These are phyloP conservation scores for Amanita rimosa DNA, from an alignment of 768 basidiomycete genomes.

Conservation along the genomic window DNA sequence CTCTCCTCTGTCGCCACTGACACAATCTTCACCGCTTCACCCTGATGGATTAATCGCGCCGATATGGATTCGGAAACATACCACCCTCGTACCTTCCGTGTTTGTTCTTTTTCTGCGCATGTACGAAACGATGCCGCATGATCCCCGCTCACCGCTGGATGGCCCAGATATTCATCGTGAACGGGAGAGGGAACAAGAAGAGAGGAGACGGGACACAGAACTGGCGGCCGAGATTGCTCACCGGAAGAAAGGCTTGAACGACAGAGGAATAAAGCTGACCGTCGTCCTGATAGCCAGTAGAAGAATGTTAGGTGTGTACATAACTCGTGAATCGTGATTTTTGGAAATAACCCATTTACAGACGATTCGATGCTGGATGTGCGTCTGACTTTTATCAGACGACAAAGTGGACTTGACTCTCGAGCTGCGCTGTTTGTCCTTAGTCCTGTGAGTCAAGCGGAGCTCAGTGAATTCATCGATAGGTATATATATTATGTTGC, in stretches of 20 bases:
- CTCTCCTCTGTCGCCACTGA: constrained; percentile 91
- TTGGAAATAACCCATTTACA: constrained; percentile 16
- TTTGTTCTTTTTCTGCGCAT: constrained; percentile 87
- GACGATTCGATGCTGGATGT: constrained; percentile 80
- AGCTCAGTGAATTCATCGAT: constrained; percentile 81
- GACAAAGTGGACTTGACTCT: constrained; percentile 83
- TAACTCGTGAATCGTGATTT: neutral
- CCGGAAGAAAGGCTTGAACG: constrained; percentile 69
- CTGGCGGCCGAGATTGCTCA: constrained; percentile 71
- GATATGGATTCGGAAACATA: constrained; percentile 97
- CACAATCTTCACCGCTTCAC: constrained; percentile 77
- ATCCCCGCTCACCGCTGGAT: constrained; percentile 43
- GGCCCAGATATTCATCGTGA: constrained; percentile 41
- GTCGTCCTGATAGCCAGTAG: constrained; percentile 89
- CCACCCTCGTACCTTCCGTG: constrained; percentile 81
- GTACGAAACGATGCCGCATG: constrained; percentile 48
- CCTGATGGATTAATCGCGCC: constrained; percentile 96
- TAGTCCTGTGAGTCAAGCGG: constrained; percentile 79
- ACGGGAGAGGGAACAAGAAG: constrained; percentile 51
- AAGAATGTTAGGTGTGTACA: constrained; percentile 64
- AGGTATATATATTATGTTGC: constrained; percentile 35
- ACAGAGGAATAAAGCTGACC: constrained; percentile 88
- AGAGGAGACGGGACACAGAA: constrained; percentile 61
- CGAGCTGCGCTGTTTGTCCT: constrained; percentile 90
- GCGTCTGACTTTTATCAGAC: constrained; percentile 77